phyloP scores from a whole-genome alignment of 2,329 filamentous ascomycete species.

The Drechslerella stenobrocha region DNA sequence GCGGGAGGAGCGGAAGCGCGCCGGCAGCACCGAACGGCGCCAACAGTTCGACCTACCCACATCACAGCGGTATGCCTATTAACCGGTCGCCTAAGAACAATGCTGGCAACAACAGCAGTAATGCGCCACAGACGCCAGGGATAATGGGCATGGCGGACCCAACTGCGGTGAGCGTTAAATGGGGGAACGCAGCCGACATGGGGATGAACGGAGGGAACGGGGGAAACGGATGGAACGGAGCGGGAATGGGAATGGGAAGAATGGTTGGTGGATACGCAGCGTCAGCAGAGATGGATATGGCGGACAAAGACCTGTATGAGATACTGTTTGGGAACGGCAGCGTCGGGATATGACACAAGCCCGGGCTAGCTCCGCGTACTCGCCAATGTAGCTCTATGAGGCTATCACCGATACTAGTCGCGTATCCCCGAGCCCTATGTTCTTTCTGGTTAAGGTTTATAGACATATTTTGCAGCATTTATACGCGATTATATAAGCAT shows the following conservation, averaged over 20 bases:
- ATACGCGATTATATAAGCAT: no score
- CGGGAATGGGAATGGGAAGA: conserved; percentile 39
- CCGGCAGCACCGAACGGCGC: conserved; percentile 16
- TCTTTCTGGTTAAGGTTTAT: no score
- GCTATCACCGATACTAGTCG: no score
- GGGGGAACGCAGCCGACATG: conserved; percentile 27
- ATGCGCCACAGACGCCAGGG: conserved; percentile 13
- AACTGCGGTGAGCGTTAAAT: conserved; percentile 41
- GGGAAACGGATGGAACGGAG: conserved; percentile 15
- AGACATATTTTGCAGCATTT: no score
- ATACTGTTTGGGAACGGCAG: conserved; percentile 37
- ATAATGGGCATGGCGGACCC: conserved; percentile 44
- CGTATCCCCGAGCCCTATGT: no score
- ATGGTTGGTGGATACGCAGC: conserved; percentile 35
- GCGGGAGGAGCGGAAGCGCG: conserved; percentile 33
- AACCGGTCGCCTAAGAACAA: conserved; percentile 28
- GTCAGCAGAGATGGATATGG: conserved; percentile 41
- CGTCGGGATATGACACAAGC: background rate
- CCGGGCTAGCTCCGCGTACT: no score
- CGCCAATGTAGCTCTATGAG: no score
- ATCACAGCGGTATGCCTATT: conserved; percentile 17
- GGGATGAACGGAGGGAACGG: conserved; percentile 14
- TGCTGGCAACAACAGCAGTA: conserved; percentile 3
- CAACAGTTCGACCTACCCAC: conserved; percentile 16
- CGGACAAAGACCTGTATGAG: conserved; percentile 47